Percentiles rank a stretch among this genome's conserved stretches.
These are phyloP conservation scores for Thuidium tamariscinum DNA, from an alignment of 225 moss, liverwort and hornwort species.

Conservation along the genomic window DNA sequence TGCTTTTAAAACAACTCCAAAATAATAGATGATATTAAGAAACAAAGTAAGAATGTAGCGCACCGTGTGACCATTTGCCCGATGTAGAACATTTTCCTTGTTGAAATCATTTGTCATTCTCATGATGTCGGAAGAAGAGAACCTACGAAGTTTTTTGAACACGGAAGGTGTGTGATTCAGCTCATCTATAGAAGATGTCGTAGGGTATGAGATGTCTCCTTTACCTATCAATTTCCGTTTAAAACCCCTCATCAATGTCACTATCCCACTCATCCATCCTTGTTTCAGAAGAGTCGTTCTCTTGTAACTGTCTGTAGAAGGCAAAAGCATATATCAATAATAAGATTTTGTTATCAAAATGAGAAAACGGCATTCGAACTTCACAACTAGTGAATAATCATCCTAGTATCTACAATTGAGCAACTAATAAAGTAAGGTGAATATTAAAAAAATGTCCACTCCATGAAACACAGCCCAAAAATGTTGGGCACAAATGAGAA, in stretches of 20 bases:
- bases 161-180: neutral
- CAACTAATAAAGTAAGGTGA: neutral
- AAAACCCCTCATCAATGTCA: too few species aligned
- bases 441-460: neutral
- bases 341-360: neutral
- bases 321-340: rapidly evolving
- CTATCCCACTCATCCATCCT: neutral
- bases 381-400: neutral
- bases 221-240: neutral
- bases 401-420: neutral
- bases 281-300: neutral
- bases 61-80: constrained; percentile 33
- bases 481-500: neutral
- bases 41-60: neutral
- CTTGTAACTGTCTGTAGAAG: neutral
- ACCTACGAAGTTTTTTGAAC: neutral
- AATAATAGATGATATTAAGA: neutral
- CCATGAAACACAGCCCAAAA: neutral
- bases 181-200: neutral
- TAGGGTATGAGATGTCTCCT: neutral
- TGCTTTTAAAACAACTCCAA: neutral
- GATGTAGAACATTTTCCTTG: constrained; percentile 1
- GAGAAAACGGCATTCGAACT: neutral
- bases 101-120: constrained; percentile 43
- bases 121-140: constrained; percentile 46